Base-by-base conservation (phyloP, 768 basidiomycete species). In the Auriscalpium orientale region DNA sequence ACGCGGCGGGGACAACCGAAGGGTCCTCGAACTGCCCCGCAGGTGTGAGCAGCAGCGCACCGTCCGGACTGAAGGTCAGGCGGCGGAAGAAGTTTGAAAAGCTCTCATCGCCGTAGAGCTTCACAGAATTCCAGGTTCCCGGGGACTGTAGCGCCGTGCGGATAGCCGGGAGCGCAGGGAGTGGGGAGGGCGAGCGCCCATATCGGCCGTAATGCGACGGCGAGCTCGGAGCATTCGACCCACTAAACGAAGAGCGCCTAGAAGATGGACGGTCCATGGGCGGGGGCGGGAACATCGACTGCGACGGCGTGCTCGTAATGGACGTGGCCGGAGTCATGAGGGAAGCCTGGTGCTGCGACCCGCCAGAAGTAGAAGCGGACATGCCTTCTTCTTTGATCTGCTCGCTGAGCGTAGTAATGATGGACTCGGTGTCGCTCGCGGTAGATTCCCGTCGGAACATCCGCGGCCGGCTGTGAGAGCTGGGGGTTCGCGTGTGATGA, bases 11-110 rank as follows among this genome's bases (percentile, higher is more conserved):
- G 10, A 68, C 51, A 50, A 80, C 83, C 13, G 88, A 83, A 4
- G 91, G 89, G 68, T 98, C 95, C 67, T 98, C 95, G 64, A 97
- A 98, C 66, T 95, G 91, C 0, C 97, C 97, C 1, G 97, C 95
- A 0, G 97, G 97, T 0, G 97, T 98, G 61, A 98, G 75, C 46
- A 99, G 78, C 37, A 99, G 75, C 10, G 87, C 91, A 0, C 97
- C 97, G 67, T 99, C 97, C 2, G 95, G 91, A 54, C 91, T 93
- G 72, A 98, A 99, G 11, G 88, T 87, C 58, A 99, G 74, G 37
- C 97, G 80, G 33, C 97, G 76, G 78, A 98, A 99, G 75, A 98
- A 99, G 64, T 95, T 93, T 4, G 92, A 93, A 65, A 83, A 91
- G 62, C 85, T 90, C 69, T 98, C 95, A 69, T 98, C 95, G 47